Conservation (phyloP, 176 grass and related monocot genomes). For the Eremochloa ophiuroides region DNA sequence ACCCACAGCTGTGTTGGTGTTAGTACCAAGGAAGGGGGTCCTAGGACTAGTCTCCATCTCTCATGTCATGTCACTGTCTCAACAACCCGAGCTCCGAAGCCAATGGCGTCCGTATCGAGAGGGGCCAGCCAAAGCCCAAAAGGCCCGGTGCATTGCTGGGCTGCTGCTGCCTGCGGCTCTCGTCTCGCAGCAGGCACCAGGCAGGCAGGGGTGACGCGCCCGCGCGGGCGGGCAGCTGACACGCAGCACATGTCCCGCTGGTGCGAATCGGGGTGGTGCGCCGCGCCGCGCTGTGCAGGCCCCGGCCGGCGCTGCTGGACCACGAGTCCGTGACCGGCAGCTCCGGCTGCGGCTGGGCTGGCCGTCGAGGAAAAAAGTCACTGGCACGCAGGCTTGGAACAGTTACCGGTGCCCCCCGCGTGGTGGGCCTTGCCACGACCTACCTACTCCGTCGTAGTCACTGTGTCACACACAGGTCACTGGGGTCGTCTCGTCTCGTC, state of each 20-base stretch:
- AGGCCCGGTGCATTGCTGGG: no score
- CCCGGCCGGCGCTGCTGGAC: not conserved
- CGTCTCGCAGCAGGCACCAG: no score
- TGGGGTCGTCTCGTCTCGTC: no score
- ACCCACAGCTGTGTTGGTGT: no score
- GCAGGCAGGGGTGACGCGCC: no score
- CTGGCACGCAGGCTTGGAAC: constrained; percentile 21
- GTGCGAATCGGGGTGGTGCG: not conserved
- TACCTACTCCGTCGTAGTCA: not conserved
- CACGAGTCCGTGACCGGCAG: not conserved
- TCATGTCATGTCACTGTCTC: constrained; percentile 20
- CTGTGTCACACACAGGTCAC: no score
- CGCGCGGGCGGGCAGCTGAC: no score
- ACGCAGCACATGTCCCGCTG: constrained; percentile 14
- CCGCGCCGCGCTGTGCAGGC: constrained; percentile 21
- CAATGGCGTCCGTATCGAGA: not conserved
- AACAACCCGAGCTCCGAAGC: not conserved
- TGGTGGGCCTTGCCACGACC: not conserved
- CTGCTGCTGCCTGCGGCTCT: no score
- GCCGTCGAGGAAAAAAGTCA: constrained; percentile 9
- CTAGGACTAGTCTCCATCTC: no score
- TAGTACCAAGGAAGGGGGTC: no score
- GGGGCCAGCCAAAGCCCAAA: no score
- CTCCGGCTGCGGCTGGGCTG: not conserved
- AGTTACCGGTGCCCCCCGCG: not conserved